phyloP scores from a whole-genome alignment of 495 filamentous ascomycete species.

The Pseudevernia furfuracea region DNA sequence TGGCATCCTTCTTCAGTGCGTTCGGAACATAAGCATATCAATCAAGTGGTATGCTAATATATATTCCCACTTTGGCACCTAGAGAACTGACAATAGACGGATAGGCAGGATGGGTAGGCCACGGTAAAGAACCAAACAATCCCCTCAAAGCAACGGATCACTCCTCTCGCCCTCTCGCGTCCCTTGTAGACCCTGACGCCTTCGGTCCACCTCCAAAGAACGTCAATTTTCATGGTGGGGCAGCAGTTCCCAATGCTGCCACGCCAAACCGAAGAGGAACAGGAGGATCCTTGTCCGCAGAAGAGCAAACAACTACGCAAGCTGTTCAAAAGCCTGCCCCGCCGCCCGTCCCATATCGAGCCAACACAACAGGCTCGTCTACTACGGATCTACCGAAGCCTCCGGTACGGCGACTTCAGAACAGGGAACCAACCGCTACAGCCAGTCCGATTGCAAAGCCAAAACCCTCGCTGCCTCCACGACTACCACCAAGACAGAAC shows the following conservation, averaged over 20 bases:
- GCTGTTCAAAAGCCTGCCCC: constrained; percentile 38
- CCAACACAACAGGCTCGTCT: constrained; percentile 62
- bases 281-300: constrained; percentile 41
- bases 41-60: constrained; percentile 42
- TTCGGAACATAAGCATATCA: constrained; percentile 34
- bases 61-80: too few species aligned
- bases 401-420: constrained; percentile 50
- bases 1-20: constrained; percentile 42
- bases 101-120: constrained; percentile 48
- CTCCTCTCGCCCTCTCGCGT: constrained; percentile 60
- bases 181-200: constrained; percentile 71
- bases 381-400: constrained; percentile 65
- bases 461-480: constrained; percentile 58
- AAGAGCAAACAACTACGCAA: constrained; percentile 34
- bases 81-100: not conserved
- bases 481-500: constrained; percentile 63
- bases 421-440: constrained; percentile 33
- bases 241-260: constrained; percentile 40
- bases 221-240: constrained; percentile 46
- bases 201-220: constrained; percentile 84
- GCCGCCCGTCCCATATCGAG: constrained; percentile 60
- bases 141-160: constrained; percentile 35
- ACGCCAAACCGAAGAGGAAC: constrained; percentile 43
- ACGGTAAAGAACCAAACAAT: constrained; percentile 39
- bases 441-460: constrained; percentile 33